Evolutionary conservation across 2,329 filamentous ascomycete species (phyloP).

Genomic region (Ascosphaera apis): DNA sequence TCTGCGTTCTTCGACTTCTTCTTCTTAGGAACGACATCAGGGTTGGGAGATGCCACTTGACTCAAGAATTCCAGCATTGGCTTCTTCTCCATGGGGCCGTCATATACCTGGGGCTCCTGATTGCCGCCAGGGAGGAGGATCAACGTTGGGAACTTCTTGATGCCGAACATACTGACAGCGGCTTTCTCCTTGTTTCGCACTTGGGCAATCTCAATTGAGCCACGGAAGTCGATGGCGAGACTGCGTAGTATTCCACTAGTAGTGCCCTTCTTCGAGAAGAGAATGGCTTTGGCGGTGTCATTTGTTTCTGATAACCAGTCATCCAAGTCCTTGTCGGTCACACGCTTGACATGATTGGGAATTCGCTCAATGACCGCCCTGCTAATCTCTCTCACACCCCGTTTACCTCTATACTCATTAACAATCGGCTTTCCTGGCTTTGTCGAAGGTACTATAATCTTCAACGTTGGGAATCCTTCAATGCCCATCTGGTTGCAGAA

Average conservation of each 20-base stretch:
- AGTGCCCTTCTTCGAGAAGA: conserved; percentile 85
- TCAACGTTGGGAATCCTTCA: conserved; percentile 85
- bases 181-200: conserved; percentile 58
- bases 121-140: conserved; percentile 53
- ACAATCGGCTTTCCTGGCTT: conserved; percentile 58
- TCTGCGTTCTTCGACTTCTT: conserved; percentile 10
- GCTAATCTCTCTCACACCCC: conserved; percentile 67
- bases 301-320: conserved; percentile 46
- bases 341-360: conserved; percentile 66
- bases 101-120: conserved; percentile 46
- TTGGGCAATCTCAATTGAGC: conserved; percentile 56
- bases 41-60: conserved; percentile 56
- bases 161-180: conserved; percentile 48
- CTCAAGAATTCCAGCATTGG: conserved; percentile 63
- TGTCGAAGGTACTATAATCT: conserved; percentile 70
- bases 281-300: conserved; percentile 56
- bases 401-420: conserved; percentile 72
- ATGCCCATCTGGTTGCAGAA: conserved; percentile 72
- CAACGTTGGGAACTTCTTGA: conserved; percentile 58
- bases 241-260: conserved; percentile 64
- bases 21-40: conserved; percentile 37
- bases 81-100: conserved; percentile 68
- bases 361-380: conserved; percentile 71
- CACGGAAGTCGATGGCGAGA: conserved; percentile 76
- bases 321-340: conserved; percentile 59